phyloP scores from a whole-genome alignment of 352 stramenopile genomes.

The Blastocystis sp. region DNA sequence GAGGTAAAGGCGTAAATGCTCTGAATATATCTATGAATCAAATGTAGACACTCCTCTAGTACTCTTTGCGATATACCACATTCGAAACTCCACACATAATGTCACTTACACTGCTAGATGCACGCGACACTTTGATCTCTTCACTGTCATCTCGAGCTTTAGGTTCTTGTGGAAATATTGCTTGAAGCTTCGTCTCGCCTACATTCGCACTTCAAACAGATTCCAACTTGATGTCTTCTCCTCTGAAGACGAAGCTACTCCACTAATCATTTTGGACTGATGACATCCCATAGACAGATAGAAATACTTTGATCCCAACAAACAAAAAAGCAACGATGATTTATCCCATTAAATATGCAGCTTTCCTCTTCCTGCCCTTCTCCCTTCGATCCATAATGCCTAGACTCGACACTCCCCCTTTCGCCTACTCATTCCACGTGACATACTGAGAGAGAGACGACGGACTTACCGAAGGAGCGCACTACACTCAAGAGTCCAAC shows the following conservation, averaged over 20 bases:
- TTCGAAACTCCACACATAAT: slow-evolving; percentile 47
- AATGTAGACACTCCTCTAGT: neutral
- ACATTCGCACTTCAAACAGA: neutral
- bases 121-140: neutral
- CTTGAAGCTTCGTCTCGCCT: neutral
- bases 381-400: neutral
- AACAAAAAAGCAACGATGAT: neutral
- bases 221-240: neutral
- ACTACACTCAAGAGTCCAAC: neutral
- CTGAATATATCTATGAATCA: slow-evolving; percentile 32
- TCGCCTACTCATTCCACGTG: slow-evolving; percentile 9
- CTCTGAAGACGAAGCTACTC: neutral
- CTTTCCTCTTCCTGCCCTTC: neutral
- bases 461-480: slow-evolving; percentile 14
- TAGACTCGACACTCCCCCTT: neutral
- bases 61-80: slow-evolving; percentile 40
- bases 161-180: neutral
- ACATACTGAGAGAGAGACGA: neutral
- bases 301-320: neutral
- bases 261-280: neutral
- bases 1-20: slow-evolving; percentile 37
- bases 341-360: neutral
- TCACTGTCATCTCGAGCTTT: neutral
- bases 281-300: neutral
- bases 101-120: neutral